Base-by-base conservation (phyloP, 2,329 filamentous ascomycete genomes). In the Epicoccum nigrum region DNA sequence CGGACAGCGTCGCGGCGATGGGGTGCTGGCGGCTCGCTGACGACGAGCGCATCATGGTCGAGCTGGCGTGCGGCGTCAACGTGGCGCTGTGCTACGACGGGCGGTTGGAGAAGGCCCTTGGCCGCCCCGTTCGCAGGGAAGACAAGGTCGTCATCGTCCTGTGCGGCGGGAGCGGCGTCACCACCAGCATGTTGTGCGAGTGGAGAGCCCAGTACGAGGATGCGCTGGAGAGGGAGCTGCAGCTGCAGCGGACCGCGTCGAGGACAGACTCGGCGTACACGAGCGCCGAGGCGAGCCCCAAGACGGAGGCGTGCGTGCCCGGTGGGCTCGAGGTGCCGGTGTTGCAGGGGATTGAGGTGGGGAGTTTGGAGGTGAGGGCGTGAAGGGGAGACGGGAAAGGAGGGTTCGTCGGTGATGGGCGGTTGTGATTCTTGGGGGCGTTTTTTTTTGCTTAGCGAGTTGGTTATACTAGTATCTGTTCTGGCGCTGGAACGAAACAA, bases 121-220 rank as follows among this genome's bases (percentile, higher is more conserved):
- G 92, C 0, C 83, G 87, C 25, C 81, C 81, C 27, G 81, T 90
- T 56, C 86, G 81, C 74, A 77, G 79, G 0, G 76, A 82, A 50
- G 88, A 85, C 69, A 90, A 89, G 58, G 83, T 97, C 5, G 91
- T 97, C 1, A 78, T 97, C 45, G 80, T 96, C 19, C 85, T 97
- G 6, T 97, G 93, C 67, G 93, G 93, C 1, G 82, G 80, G 12
- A 80, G 75, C 42, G 80, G 80, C 62, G 74, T 83, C 25, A 80
- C 73, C 1, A 71, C 79, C 3, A 76, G 79, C 41, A 81, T 81
- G 74, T 65, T 84, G 48, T 74, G 73, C 23, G 73, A 75, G 44
- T 83, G 79, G 74, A 74, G 77, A 54, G 51, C 70, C 44, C 71
- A 76, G 63, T 76, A 77, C 51, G 63, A 60, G 30, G 59, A 60